phyloP scores from a whole-genome alignment of 139 green algal genomes.

The Mychonastes homosphaera region DNA sequence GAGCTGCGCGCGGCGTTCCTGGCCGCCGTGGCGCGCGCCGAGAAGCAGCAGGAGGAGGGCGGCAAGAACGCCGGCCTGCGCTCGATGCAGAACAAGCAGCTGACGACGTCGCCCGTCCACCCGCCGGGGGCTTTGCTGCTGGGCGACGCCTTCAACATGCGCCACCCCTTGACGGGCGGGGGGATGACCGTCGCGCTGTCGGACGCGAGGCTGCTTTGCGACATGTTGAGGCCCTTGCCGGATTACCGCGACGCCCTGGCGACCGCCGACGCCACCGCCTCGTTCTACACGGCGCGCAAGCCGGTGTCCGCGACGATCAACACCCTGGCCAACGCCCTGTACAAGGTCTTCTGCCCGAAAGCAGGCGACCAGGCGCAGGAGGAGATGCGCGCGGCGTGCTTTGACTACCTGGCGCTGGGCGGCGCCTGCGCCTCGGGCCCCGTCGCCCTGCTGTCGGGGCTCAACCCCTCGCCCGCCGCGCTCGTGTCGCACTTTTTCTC shows the following conservation, averaged over 20 bases:
- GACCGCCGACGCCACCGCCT: constrained; percentile 51
- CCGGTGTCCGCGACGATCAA: constrained; percentile 95
- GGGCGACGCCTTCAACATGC: constrained; percentile 99
- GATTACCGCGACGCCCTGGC: constrained; percentile 57
- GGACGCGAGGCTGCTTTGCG: constrained; percentile 70
- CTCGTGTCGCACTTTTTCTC: constrained; percentile 97
- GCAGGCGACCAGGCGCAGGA: constrained; percentile 67
- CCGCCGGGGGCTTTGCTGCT: constrained; percentile 79
- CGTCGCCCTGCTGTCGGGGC: constrained; percentile 73
- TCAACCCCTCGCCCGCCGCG: constrained; percentile 76
- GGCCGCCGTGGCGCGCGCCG: constrained; percentile 23
- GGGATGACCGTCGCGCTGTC: constrained; percentile 84
- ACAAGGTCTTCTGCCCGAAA: constrained; percentile 77
- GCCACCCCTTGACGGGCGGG: constrained; percentile 84
- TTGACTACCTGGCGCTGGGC: constrained; percentile 90
- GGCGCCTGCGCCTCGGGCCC: constrained; percentile 71
- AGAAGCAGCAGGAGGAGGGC: constrained; percentile 39
- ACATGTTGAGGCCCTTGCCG: constrained; percentile 67
- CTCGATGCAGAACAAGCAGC: constrained; percentile 80
- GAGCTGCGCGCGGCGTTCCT: constrained; percentile 65
- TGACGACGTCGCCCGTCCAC: constrained; percentile 64
- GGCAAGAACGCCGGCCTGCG: constrained; percentile 23
- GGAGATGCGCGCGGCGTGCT: constrained; percentile 94
- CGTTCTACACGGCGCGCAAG: constrained; percentile 81
- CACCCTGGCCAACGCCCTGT: constrained; percentile 94